phyloP scores from a whole-genome alignment of 2,329 filamentous ascomycete species.

The Paraconiothyrium brasiliense region DNA sequence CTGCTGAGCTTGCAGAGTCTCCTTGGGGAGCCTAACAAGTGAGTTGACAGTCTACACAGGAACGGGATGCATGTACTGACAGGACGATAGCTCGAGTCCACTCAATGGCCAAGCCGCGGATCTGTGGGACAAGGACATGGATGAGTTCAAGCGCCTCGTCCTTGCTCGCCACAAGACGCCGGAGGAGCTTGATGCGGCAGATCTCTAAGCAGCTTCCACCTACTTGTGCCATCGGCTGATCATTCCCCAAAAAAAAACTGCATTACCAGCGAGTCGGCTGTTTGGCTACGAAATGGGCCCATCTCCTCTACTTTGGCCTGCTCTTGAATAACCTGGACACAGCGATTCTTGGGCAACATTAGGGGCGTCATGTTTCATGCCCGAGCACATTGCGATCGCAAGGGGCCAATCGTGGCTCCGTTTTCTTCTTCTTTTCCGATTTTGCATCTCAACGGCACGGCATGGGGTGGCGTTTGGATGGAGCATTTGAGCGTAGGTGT shows the following conservation, averaged over 20 bases:
- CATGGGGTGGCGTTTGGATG: slow-evolving; percentile 19
- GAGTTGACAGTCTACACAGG: slow-evolving; percentile 48
- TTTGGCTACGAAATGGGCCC: neutral
- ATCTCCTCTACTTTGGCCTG: neutral
- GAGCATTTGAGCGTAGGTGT: slow-evolving; percentile 9
- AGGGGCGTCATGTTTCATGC: neutral
- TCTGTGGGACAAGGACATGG: slow-evolving; percentile 89
- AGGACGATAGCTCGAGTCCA: slow-evolving; percentile 76
- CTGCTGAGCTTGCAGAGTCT: slow-evolving; percentile 93
- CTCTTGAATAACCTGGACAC: neutral
- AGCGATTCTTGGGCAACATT: neutral
- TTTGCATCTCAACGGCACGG: slow-evolving; percentile 11
- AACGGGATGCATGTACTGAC: neutral
- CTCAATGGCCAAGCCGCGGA: slow-evolving; percentile 96
- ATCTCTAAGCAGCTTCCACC: neutral
- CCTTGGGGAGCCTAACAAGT: slow-evolving; percentile 98
- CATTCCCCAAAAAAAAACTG: neutral
- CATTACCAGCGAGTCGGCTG: neutral
- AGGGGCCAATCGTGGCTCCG: neutral
- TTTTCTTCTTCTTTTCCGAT: neutral
- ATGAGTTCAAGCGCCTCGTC: slow-evolving; percentile 84
- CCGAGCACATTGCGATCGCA: neutral
- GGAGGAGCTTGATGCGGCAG: slow-evolving; percentile 50
- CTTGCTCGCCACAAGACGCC: slow-evolving; percentile 67
- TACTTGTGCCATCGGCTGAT: neutral